A percentile compares a stretch with the other conserved stretches of the same genome.
Conservation (phyloP, 1,284 basidiomycete species). For the Rhodotorula sp. region DNA sequence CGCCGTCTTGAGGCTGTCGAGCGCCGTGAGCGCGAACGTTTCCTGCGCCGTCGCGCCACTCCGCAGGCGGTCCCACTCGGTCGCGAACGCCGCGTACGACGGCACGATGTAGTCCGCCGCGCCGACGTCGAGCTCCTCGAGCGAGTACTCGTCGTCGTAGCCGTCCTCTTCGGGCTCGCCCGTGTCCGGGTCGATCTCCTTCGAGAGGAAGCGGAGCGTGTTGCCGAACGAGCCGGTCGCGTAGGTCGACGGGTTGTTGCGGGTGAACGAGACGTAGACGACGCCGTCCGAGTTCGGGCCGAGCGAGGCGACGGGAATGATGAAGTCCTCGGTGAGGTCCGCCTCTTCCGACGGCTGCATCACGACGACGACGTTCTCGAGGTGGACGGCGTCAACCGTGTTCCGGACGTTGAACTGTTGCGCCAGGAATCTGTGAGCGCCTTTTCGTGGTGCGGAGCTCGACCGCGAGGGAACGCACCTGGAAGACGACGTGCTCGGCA, state of each 20-base stretch:
- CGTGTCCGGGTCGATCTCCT: constrained; percentile 95
- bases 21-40: constrained; percentile 88
- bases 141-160: constrained; percentile 97
- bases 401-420: constrained; percentile 92
- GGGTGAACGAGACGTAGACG: constrained; percentile 92
- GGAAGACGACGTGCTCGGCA: constrained; percentile 93
- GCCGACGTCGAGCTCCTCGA: constrained; percentile 91
- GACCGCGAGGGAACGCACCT: constrained; percentile 54
- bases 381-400: constrained; percentile 86
- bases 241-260: constrained; percentile 72
- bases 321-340: constrained; percentile 83
- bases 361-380: constrained; percentile 93
- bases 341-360: constrained; percentile 75
- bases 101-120: constrained; percentile 91
- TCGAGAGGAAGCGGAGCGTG: constrained; percentile 93
- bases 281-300: constrained; percentile 69
- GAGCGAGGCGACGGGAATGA: constrained; percentile 76
- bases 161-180: constrained; percentile 97
- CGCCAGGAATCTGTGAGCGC: too few relatives aligned
- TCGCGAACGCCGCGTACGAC: constrained; percentile 82
- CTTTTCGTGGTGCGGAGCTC: too few relatives aligned
- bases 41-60: constrained; percentile 75
- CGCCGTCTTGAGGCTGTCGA: constrained; percentile 90
- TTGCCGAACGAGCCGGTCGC: constrained; percentile 82
- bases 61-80: constrained; percentile 91